These are phyloP conservation scores for Cladosporium velox DNA, from an alignment of 2,329 filamentous ascomycete species.

Conservation along the genomic window DNA sequence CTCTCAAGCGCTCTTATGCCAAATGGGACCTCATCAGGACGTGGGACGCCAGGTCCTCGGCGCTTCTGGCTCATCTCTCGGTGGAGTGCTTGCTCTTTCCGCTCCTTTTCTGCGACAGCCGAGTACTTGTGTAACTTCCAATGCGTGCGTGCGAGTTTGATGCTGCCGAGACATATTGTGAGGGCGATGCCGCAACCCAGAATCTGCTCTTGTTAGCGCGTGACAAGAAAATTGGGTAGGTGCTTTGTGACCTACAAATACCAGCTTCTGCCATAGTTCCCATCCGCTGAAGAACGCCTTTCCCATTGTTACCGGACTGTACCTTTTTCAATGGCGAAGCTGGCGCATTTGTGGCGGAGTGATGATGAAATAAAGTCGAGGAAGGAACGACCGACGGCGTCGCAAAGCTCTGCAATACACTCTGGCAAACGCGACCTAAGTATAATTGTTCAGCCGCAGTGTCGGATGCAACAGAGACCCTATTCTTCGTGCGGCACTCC, in stretches of 20 bases:
- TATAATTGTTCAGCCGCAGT: background rate
- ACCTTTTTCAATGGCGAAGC: background rate
- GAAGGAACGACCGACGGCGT: background rate
- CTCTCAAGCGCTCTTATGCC: slow-evolving; percentile 82
- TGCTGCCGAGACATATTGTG: slow-evolving; percentile 67
- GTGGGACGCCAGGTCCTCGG: slow-evolving; percentile 40
- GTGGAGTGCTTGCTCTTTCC: slow-evolving; percentile 37
- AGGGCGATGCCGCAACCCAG: slow-evolving; percentile 69
- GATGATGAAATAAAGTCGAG: background rate
- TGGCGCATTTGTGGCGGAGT: slow-evolving; percentile 1
- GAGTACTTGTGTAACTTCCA: slow-evolving; percentile 47
- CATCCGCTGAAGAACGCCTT: slow-evolving; percentile 55
- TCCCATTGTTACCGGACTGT: background rate
- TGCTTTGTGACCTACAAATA: slow-evolving; percentile 64
- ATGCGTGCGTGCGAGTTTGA: slow-evolving; percentile 59
- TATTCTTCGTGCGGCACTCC: background rate
- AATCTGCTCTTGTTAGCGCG: slow-evolving; percentile 56
- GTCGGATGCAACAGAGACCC: background rate
- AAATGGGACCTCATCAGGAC: slow-evolving; percentile 73
- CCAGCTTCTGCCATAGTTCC: slow-evolving; percentile 87
- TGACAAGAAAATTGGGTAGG: slow-evolving; percentile 11
- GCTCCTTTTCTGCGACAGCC: slow-evolving; percentile 35
- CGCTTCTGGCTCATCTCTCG: slow-evolving; percentile 35
- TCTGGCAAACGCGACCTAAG: background rate
- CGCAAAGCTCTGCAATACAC: background rate